A percentile compares a stretch with the other conserved stretches of the same genome.
Conservation (phyloP, 495 filamentous ascomycete genomes). For the Aspergillus olivimuriae region DNA sequence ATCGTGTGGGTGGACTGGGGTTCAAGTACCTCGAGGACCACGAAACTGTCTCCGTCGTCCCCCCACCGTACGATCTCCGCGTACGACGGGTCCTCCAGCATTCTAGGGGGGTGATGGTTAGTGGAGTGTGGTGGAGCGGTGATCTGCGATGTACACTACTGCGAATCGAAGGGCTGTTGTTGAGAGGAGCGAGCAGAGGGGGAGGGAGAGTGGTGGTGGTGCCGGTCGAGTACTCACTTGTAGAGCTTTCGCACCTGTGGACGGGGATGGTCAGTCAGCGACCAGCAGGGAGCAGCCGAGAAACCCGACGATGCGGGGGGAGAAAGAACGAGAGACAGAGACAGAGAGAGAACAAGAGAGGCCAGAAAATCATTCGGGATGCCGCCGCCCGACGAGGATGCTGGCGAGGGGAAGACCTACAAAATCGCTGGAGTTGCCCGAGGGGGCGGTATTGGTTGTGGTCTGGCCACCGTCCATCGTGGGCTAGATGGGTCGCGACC, state of each 20-base stretch:
- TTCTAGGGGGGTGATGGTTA: slow-evolving; percentile 46
- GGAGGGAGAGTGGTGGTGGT: slow-evolving; percentile 11
- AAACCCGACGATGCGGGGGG: too few relatives aligned
- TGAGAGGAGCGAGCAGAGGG: slow-evolving; percentile 6
- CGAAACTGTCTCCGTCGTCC: slow-evolving; percentile 89
- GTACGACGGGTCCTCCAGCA: slow-evolving; percentile 95
- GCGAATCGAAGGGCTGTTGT: slow-evolving; percentile 6
- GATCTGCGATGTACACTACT: too few relatives aligned
- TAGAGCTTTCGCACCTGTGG: slow-evolving; percentile 97
- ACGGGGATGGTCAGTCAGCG: too few relatives aligned
- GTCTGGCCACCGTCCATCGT: slow-evolving; percentile 50
- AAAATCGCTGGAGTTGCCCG: slow-evolving; percentile 74
- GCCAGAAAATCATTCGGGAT: too few relatives aligned
- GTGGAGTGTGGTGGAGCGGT: too few relatives aligned
- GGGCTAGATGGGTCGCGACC: slow-evolving; percentile 45
- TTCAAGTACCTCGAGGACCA: slow-evolving; percentile 80
- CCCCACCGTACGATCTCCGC: slow-evolving; percentile 93
- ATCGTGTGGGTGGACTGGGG: neutral
- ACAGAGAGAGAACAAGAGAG: slow-evolving; percentile 6
- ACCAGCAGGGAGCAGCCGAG: too few relatives aligned
- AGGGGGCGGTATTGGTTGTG: slow-evolving; percentile 42
- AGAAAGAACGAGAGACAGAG: slow-evolving; percentile 5
- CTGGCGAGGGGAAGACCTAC: slow-evolving; percentile 41
- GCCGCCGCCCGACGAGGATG: too few relatives aligned
- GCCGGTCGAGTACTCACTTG: too few relatives aligned